Evolutionary conservation across 2,329 filamentous ascomycete genomes (phyloP).

Genomic region (Exophiala mesophila): DNA sequence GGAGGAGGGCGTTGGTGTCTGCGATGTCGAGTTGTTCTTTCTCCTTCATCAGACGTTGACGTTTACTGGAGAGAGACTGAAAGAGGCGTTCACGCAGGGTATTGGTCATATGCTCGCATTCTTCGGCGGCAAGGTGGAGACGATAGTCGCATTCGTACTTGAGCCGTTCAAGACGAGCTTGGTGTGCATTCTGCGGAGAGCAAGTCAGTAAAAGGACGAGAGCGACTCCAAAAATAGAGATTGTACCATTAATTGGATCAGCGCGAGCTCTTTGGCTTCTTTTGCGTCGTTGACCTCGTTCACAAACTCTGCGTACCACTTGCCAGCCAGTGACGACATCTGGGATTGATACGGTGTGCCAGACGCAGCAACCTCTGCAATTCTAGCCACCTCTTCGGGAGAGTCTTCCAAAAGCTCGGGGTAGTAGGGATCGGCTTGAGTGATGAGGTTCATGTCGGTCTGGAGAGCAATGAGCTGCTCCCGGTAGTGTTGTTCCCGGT

Average conservation of each 20-base stretch:
- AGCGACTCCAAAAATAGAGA: conserved; percentile 2
- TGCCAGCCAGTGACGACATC: conserved; percentile 62
- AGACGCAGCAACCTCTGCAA: conserved; percentile 54
- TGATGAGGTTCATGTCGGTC: conserved; percentile 79
- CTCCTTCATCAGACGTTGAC: conserved; percentile 55
- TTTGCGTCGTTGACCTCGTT: conserved; percentile 82
- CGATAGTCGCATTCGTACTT: conserved; percentile 55
- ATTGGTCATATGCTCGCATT: conserved; percentile 54
- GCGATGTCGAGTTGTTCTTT: conserved; percentile 64
- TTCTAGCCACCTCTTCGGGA: conserved; percentile 61
- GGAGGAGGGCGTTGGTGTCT: conserved; percentile 60
- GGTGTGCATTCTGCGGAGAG: conserved; percentile 49
- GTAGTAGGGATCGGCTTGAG: conserved; percentile 76
- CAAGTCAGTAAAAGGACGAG: conserved; percentile 4
- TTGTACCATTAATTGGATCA: conserved; percentile 75
- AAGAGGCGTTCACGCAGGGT: conserved; percentile 60
- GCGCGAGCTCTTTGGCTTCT: conserved; percentile 77
- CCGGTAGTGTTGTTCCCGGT: conserved; percentile 78
- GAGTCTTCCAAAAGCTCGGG: conserved; percentile 62
- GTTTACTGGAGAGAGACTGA: conserved; percentile 53
- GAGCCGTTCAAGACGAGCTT: conserved; percentile 52
- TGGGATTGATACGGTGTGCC: conserved; percentile 64
- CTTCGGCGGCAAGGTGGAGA: conserved; percentile 58
- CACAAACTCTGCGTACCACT: conserved; percentile 78
- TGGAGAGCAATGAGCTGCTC: conserved; percentile 90